Base-by-base conservation (phyloP, 2,329 filamentous ascomycete genomes). In the Aspergillus sp. region DNA sequence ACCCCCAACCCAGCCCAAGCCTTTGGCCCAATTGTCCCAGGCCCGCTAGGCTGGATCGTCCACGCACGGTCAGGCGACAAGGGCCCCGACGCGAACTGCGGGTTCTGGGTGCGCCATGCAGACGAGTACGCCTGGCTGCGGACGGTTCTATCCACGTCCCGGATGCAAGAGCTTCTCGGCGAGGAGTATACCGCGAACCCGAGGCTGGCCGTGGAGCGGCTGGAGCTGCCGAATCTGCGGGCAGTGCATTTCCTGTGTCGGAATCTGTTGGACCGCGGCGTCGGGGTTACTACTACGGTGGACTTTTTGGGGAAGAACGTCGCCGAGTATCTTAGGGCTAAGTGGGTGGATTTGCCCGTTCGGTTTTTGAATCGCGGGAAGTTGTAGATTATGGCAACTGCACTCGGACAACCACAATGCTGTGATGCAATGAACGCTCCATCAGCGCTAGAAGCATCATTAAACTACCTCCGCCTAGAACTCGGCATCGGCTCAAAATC, bases 51-150 rank as follows among this genome's bases (percentile, higher is more conserved):
- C 8, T 52, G 42, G 34, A 40, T 63, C 8, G 57, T 57, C 6
- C 55, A 54, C 30, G 58, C 52, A 14, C 52, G 60, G 3, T 61
- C 53, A 4, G 60, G 61, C 1, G 67, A 70, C 35, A 70, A 69
- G 34, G 64, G 56, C 0, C 55, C 57, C 3, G 60, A 70, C 38
- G 54, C 53, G 17, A 69, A 69, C 33, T 52, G 67, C 7, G 66
- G 66, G 0, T 61, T 69, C 40, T 74, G 65, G 34, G 59, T 63
- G 4, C 53, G 58, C 1, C 41, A 52, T 15, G 41, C 39, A 1
- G 60, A 65, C 24, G 65, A 69, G 40, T 71, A 57, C 40, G 46
- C 56, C 3, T 68, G 64, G 61, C 48, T 67, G 4, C 54, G 53
- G 5, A 42, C 32, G 17, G 39, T 55, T 6, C 33, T 55, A 6